These are phyloP conservation scores for Clathrospora elynae DNA, from an alignment of 2,329 filamentous ascomycete genomes.

Conservation along the genomic window DNA sequence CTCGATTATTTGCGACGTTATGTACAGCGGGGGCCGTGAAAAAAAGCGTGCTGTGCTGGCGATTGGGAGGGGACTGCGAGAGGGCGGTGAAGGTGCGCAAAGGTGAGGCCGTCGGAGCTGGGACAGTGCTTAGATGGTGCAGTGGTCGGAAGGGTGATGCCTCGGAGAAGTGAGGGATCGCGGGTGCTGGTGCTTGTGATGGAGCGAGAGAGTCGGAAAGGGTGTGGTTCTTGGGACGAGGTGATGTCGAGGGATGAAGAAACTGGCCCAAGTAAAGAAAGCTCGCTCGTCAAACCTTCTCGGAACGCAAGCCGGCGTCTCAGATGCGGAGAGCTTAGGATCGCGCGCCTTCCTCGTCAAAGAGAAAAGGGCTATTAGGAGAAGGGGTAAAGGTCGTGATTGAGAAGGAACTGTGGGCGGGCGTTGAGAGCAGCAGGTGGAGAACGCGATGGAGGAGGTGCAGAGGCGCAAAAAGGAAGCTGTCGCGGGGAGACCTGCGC, in stretches of 20 bases:
- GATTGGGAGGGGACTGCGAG: constrained; percentile 38
- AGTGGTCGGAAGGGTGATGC: constrained; percentile 35
- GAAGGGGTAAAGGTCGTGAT: constrained; percentile 21
- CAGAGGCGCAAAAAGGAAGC: constrained; percentile 26
- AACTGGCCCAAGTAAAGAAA: constrained; percentile 47
- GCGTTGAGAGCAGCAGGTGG: constrained; percentile 20
- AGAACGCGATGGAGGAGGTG: constrained; percentile 25
- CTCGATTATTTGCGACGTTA: constrained; percentile 56
- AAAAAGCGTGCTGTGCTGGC: constrained; percentile 86
- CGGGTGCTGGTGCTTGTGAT: constrained; percentile 40
- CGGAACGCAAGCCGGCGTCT: constrained; percentile 36
- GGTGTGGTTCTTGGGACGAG: constrained; percentile 31
- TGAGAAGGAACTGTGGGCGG: constrained; percentile 27
- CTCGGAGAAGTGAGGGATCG: constrained; percentile 31
- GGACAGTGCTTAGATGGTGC: constrained; percentile 41
- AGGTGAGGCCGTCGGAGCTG: constrained; percentile 45
- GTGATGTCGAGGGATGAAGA: constrained; percentile 40
- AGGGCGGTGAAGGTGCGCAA: constrained; percentile 34
- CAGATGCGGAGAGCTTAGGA: constrained; percentile 25
- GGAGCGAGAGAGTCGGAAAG: constrained; percentile 38
- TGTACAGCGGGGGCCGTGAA: constrained; percentile 77
- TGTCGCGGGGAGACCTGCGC: constrained; percentile 21
- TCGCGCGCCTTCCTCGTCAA: constrained; percentile 26
- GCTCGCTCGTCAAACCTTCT: constrained; percentile 49
- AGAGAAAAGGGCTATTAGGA: constrained; percentile 22